phyloP scores from a whole-genome alignment of 23 red algal genomes.

The Gracilaria caudata region DNA sequence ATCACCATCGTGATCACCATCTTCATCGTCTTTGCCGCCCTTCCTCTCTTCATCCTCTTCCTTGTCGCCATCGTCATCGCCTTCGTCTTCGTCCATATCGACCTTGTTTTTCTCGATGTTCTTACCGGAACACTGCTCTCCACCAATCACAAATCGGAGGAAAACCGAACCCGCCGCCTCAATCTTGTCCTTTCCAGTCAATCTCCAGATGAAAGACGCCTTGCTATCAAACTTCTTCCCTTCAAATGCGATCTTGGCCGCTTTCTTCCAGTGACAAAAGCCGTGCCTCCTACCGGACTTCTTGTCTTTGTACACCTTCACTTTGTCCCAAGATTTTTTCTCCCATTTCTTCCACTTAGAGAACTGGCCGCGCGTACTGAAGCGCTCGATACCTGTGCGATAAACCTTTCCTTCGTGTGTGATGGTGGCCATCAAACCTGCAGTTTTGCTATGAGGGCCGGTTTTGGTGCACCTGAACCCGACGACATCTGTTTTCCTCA shows the following conservation, averaged over 20 bases:
- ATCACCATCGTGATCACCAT: neutral
- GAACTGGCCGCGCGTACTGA: neutral
- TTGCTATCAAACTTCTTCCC: neutral
- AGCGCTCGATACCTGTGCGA: neutral
- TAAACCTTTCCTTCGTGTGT: neutral
- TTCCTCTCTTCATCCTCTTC: neutral
- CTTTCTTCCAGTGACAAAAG: slow-evolving; percentile 20
- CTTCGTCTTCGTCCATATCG: neutral
- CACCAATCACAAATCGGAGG: slow-evolving; percentile 8
- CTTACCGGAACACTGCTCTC: neutral
- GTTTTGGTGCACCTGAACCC: neutral
- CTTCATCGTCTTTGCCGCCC: neutral
- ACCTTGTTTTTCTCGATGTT: neutral
- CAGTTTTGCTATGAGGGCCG: neutral
- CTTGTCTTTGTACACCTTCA: neutral
- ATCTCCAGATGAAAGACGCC: neutral
- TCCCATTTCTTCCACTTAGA: neutral
- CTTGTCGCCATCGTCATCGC: neutral
- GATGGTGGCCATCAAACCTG: slow-evolving; percentile 15
- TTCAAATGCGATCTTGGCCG: neutral
- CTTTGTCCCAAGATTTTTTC: neutral
- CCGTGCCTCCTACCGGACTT: neutral
- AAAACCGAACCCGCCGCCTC: neutral
- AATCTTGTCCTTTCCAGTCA: neutral
- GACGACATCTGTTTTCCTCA: slow-evolving; percentile 8